Evolutionary conservation across 495 filamentous ascomycete species (phyloP).

Genomic region (Talaromyces adpressus): DNA sequence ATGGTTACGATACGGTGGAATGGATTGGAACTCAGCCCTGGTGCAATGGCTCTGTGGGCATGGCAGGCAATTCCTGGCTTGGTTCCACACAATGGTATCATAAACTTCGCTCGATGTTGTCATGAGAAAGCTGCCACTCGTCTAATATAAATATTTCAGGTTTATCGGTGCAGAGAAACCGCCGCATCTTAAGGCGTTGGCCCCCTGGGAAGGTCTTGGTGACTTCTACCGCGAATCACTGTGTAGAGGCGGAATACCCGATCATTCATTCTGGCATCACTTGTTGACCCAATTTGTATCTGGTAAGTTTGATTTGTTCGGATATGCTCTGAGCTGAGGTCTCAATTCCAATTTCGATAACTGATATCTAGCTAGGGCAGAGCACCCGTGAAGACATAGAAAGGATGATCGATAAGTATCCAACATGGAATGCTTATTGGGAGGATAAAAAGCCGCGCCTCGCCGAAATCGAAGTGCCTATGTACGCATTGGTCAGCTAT

Average conservation of each 20-base stretch:
- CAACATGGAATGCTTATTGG: conserved; percentile 17
- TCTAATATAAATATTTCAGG: conserved; percentile 8
- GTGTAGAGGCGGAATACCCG: conserved; percentile 13
- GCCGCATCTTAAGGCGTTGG: conserved; percentile 22
- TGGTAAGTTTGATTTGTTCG: neutral
- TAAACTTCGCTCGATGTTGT: no score
- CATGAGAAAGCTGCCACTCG: no score
- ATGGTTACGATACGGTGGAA: conserved; percentile 1
- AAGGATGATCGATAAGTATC: conserved; percentile 10
- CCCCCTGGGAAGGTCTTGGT: conserved; percentile 25
- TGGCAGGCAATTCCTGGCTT: neutral
- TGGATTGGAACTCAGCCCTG: neutral
- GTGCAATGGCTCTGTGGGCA: conserved; percentile 1
- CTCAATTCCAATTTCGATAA: no score
- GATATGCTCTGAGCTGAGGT: conserved; percentile 12
- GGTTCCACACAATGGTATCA: neutral
- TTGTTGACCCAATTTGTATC: no score
- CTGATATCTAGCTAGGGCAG: no score
- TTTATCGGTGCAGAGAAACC: conserved; percentile 20
- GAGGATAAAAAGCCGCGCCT: conserved; percentile 14
- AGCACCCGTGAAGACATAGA: conserved; percentile 9
- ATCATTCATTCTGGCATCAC: neutral
- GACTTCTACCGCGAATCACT: conserved; percentile 24
- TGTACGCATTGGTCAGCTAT: conserved; percentile 18
- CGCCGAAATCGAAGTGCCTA: conserved; percentile 16